Base-by-base conservation (phyloP, 176 grass and related monocot genomes). In the Avena eriantha region DNA sequence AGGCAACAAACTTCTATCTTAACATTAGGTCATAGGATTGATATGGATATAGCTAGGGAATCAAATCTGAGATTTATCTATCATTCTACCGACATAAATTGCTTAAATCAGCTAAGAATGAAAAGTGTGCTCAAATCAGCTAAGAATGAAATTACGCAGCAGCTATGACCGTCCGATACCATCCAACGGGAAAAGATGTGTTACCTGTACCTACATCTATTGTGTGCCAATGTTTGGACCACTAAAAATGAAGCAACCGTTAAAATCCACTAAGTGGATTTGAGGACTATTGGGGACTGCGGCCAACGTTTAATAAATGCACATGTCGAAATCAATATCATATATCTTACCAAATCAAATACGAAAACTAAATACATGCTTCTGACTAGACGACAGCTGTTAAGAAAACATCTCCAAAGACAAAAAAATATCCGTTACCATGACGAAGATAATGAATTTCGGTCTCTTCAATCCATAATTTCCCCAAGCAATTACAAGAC, bases 121-220 rank as follows among this genome's bases (percentile, higher is more conserved):
- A 41, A 41, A 41, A 41, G 39, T 41, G 39, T 41, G 39, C 39
- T 41, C 39, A 41, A 41, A 41, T 41, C 39, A 41, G 39, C 39
- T 41, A 41, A 41, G 39, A 41, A 41, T 41, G 39, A 41, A 41
- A 41, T 41, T 41, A 41, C 5, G 39, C 7, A 41, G 39, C 58
- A 56, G 36, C 31, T 67, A 66, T 67, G 59, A 68, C 14, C 1
- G 6, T 67, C 80, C 18, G 31, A 67, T 81, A 81, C 21, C 83
- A 84, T 51, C 31, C 7, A 26, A 29, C 16, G 58, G 14, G 65
- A 65, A 39, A 65, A 75, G 7, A 80, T 22, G 61, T 10, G 14
- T 73, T 54, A 79, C 41, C 43, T 46, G 18, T 59, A 56, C 69
- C 36, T 60, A 47, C 15, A 35, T 43, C 74, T 65, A 24, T 67